These are phyloP conservation scores for Triangularia verruculosa DNA, from an alignment of 2,329 filamentous ascomycete species.

Conservation along the genomic window DNA sequence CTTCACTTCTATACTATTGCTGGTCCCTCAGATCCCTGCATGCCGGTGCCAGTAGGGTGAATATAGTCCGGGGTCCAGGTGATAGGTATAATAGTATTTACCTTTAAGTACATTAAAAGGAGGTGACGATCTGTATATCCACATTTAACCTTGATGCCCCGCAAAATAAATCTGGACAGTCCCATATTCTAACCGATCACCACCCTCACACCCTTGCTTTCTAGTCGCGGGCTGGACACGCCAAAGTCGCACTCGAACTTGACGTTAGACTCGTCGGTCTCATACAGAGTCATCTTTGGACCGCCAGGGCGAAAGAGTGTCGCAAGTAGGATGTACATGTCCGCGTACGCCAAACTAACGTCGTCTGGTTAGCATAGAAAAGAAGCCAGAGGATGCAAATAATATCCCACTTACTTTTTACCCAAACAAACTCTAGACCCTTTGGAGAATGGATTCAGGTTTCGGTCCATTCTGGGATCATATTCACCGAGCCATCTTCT, in stretches of 20 bases:
- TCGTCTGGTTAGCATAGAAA: background rate
- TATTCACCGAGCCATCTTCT: conserved; percentile 7
- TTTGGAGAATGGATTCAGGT: conserved; percentile 7
- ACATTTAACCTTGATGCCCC: too few species aligned
- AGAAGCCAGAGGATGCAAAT: too few species aligned
- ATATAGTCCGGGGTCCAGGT: too few species aligned
- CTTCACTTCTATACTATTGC: too few species aligned
- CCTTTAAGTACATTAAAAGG: too few species aligned
- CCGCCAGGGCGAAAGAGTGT: conserved; percentile 9
- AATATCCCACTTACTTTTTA: conserved; percentile 10
- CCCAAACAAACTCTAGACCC: conserved; percentile 10
- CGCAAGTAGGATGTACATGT: conserved; percentile 12
- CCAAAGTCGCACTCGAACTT: conserved; percentile 12
- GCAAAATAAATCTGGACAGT: too few species aligned
- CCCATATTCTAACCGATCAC: background rate
- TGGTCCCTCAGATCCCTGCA: too few species aligned
- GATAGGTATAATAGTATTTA: too few species aligned
- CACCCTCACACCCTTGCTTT: conserved; percentile 11
- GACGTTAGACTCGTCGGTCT: conserved; percentile 19
- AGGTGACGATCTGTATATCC: too few species aligned
- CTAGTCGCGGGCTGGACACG: conserved; percentile 1
- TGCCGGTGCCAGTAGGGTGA: too few species aligned
- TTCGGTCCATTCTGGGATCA: conserved; percentile 5
- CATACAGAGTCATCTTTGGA: conserved; percentile 12
- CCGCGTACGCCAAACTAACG: conserved; percentile 8